Evolutionary conservation across 2,329 filamentous ascomycete species (phyloP).

Genomic region (Aspergillus piperis): DNA sequence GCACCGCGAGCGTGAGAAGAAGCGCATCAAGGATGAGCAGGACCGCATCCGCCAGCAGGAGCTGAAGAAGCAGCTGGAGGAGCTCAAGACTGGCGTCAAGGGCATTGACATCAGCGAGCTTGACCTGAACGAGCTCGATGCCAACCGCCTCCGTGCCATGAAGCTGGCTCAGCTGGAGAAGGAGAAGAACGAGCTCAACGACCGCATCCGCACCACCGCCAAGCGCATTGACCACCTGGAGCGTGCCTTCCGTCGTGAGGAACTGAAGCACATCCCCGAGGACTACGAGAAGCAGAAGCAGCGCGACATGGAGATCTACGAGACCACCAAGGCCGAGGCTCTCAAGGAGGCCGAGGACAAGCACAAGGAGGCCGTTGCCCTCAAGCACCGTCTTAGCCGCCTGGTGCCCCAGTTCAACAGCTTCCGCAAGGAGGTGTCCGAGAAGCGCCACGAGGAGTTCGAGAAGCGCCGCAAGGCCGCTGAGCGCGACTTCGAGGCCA

Average conservation of each 20-base stretch:
- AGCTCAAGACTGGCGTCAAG: slow-evolving; percentile 87
- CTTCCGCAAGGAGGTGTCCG: slow-evolving; percentile 79
- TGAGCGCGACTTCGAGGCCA: slow-evolving; percentile 88
- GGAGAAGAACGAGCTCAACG: slow-evolving; percentile 94
- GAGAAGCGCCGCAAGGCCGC: slow-evolving; percentile 90
- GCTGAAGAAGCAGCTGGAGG: slow-evolving; percentile 86
- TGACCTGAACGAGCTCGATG: slow-evolving; percentile 83
- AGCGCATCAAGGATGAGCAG: slow-evolving; percentile 80
- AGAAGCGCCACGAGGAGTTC: slow-evolving; percentile 90
- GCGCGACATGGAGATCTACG: slow-evolving; percentile 75
- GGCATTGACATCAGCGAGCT: slow-evolving; percentile 70
- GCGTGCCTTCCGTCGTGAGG: slow-evolving; percentile 93
- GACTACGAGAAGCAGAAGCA: slow-evolving; percentile 85
- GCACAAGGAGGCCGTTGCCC: slow-evolving; percentile 86
- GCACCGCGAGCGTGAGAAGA: slow-evolving; percentile 84
- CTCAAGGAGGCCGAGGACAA: slow-evolving; percentile 79
- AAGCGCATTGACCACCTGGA: slow-evolving; percentile 97
- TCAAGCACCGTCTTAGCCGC: slow-evolving; percentile 88
- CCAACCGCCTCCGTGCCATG: slow-evolving; percentile 85
- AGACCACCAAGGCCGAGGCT: slow-evolving; percentile 74
- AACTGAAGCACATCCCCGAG: slow-evolving; percentile 82
- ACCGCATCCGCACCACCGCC: slow-evolving; percentile 85
- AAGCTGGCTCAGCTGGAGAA: slow-evolving; percentile 95
- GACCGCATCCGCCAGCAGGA: slow-evolving; percentile 90
- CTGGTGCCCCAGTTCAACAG: slow-evolving; percentile 81